phyloP scores from a whole-genome alignment of 257 asterid genomes.

The Scutellaria minor region DNA sequence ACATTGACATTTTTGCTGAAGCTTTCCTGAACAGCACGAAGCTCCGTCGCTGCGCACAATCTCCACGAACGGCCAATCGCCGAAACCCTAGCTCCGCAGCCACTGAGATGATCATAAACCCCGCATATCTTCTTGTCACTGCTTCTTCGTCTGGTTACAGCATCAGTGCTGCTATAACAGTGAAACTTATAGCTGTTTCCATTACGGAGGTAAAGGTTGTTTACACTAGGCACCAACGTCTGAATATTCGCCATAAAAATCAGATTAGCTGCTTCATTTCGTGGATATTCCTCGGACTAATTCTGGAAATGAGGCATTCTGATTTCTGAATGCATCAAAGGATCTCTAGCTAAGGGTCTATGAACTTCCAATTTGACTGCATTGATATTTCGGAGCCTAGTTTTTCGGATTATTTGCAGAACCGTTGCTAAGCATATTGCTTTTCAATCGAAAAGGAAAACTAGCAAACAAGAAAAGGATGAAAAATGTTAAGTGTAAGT shows the following conservation, averaged over 20 bases:
- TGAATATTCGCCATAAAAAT: slow-evolving; percentile 53
- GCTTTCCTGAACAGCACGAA: slow-evolving; percentile 43
- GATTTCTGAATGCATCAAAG: slow-evolving; percentile 1
- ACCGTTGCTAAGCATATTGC: slow-evolving; percentile 8
- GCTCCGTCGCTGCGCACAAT: slow-evolving; percentile 52
- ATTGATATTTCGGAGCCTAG: slow-evolving; percentile 28
- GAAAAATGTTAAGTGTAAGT: not conserved
- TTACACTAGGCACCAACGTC: slow-evolving; percentile 43
- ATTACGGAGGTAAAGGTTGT: slow-evolving; percentile 28
- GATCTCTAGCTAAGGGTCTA: slow-evolving; percentile 33
- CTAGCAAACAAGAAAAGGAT: slow-evolving; percentile 30
- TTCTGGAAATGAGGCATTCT: slow-evolving; percentile 19
- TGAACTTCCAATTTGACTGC: slow-evolving; percentile 3
- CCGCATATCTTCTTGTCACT: slow-evolving; percentile 36
- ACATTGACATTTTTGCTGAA: slow-evolving; percentile 34
- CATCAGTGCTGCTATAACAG: slow-evolving; percentile 31
- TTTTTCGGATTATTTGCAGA: slow-evolving; percentile 26
- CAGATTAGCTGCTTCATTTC: slow-evolving; percentile 46
- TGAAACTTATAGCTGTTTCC: slow-evolving; percentile 30
- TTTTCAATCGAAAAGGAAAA: slow-evolving; percentile 27
- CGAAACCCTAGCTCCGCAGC: slow-evolving; percentile 45
- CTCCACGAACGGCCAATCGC: slow-evolving; percentile 48
- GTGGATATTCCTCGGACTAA: not conserved
- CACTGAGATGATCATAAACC: slow-evolving; percentile 26
- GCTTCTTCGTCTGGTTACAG: slow-evolving; percentile 35